A percentile compares a stretch with the other conserved stretches of the same genome.
Conservation (phyloP, 805 yeast species). For the Cyberlindnera mrakii region DNA sequence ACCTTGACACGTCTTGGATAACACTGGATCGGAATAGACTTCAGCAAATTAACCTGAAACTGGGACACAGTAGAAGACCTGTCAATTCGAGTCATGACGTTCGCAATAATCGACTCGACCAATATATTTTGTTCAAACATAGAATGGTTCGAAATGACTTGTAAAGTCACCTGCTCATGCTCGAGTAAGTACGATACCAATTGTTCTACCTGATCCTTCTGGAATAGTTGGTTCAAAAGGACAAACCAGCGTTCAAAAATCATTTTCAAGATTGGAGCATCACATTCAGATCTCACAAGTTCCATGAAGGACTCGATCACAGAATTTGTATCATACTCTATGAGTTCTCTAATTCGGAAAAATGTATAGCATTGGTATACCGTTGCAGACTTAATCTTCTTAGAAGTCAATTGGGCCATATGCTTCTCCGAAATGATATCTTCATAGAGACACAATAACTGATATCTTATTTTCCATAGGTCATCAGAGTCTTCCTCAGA, state of each 20-base stretch:
- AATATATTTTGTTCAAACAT: slow-evolving; percentile 42
- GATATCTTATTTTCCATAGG: slow-evolving; percentile 42
- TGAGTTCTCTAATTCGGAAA: slow-evolving; percentile 47
- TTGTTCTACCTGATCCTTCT: slow-evolving; percentile 22
- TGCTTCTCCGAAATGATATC: slow-evolving; percentile 26
- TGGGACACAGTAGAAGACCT: not conserved
- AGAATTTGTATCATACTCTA: slow-evolving; percentile 22
- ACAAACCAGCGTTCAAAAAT: slow-evolving; percentile 52
- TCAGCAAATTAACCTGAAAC: slow-evolving; percentile 5
- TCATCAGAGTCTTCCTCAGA: slow-evolving; percentile 11
- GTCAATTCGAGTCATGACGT: slow-evolving; percentile 13
- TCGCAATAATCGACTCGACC: slow-evolving; percentile 24
- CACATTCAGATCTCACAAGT: slow-evolving; percentile 13
- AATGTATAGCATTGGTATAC: slow-evolving; percentile 27
- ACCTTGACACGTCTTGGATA: slow-evolving; percentile 30
- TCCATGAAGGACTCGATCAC: slow-evolving; percentile 22
- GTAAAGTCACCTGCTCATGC: slow-evolving; percentile 14
- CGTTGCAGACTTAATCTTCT: slow-evolving; percentile 2
- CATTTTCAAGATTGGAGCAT: slow-evolving; percentile 14
- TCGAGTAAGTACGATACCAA: slow-evolving; percentile 25
- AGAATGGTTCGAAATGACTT: slow-evolving; percentile 31
- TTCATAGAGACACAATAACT: slow-evolving; percentile 43
- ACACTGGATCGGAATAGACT: slow-evolving; percentile 45
- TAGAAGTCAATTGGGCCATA: slow-evolving; percentile 4
- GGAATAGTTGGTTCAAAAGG: slow-evolving; percentile 32